Evolutionary conservation across 176 grass and related monocot genomes (phyloP), one percentile per base, ranked within the genome.

Genomic region (Phoenix dactylifera): DNA sequence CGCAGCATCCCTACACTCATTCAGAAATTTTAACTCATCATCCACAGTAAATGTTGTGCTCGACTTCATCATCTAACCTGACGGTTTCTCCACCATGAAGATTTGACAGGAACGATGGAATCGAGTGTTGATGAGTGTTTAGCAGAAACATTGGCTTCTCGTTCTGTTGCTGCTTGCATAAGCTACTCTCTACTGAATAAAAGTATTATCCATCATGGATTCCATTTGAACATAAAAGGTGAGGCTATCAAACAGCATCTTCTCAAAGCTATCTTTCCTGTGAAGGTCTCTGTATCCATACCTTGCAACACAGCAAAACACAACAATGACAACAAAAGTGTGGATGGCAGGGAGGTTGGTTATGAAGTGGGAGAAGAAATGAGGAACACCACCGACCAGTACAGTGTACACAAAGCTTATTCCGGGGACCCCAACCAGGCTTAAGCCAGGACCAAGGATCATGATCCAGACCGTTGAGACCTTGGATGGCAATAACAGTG

Each of bases 301-400:
- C 30, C 90, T 62, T 0, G 78, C 90, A 52, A 95, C 86, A 0
- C 90, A 95, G 0, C 86, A 58, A 25, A 95, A 95, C 75, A 89
- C 79, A 2, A 89, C 79, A 57, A 95, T 28, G 20, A 20, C 20
- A 20, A 20, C 73, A 0, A 87, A 73, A 0, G 85, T 78, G 76
- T 95, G 90, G 64, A 95, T 76, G 0, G 86, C 90, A 0, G 85
- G 89, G 16, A 95, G 79, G 57, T 95, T 89, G 56, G 85, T 95
- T 52, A 95, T 79, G 77, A 95, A 95, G 72, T 89, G 89, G 2
- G 89, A 85, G 64, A 95, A 89, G 62, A 89, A 89, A 73, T 76
- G 82, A 5, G 89, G 89, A 12, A 89, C 81, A 5, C 89, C 89
- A n/a, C 72, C 85, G 0, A 74, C 81, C 19, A 95, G 72, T 35